Evolutionary conservation across 139 green algal genomes (phyloP).

Genomic region (Tetradesmus obliquus): DNA sequence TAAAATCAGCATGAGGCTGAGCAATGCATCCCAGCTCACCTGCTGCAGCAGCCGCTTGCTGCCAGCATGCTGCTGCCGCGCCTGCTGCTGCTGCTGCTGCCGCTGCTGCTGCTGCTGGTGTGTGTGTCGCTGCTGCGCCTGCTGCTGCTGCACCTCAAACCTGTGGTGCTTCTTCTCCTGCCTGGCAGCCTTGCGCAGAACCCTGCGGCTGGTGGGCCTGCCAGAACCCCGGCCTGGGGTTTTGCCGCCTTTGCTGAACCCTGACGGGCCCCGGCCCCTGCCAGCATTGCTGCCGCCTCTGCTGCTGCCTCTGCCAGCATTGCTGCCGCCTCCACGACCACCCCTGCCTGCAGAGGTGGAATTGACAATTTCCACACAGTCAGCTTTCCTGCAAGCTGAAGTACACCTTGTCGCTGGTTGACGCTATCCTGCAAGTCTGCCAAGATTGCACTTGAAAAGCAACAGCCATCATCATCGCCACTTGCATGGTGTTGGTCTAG

Average conservation of each 20-base stretch:
- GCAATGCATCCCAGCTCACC: background rate
- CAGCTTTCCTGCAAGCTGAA: too few relatives aligned
- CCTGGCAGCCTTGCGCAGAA: conserved; percentile 18
- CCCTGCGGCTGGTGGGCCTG: conserved; percentile 26
- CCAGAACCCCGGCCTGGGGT: background rate
- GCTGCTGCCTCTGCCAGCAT: background rate
- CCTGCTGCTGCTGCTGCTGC: conserved; percentile 18
- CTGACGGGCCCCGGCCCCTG: background rate
- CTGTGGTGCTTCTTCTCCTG: conserved; percentile 42
- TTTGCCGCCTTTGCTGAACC: background rate
- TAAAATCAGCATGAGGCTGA: too few relatives aligned
- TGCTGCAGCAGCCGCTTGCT: conserved; percentile 24
- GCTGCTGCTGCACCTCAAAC: conserved; percentile 40
- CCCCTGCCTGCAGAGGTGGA: background rate
- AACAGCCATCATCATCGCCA: too few relatives aligned
- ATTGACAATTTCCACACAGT: too few relatives aligned
- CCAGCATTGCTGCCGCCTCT: background rate
- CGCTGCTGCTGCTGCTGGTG: conserved; percentile 1
- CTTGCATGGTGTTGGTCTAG: background rate
- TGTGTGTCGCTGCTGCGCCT: conserved; percentile 36
- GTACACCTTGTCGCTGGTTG: too few relatives aligned
- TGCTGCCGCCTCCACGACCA: background rate
- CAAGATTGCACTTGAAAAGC: too few relatives aligned
- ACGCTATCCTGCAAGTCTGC: too few relatives aligned
- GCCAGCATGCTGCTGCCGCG: conserved; percentile 26